These are phyloP conservation scores for Chaetomium cochliodes DNA, from an alignment of 495 filamentous ascomycete species.

Conservation along the genomic window DNA sequence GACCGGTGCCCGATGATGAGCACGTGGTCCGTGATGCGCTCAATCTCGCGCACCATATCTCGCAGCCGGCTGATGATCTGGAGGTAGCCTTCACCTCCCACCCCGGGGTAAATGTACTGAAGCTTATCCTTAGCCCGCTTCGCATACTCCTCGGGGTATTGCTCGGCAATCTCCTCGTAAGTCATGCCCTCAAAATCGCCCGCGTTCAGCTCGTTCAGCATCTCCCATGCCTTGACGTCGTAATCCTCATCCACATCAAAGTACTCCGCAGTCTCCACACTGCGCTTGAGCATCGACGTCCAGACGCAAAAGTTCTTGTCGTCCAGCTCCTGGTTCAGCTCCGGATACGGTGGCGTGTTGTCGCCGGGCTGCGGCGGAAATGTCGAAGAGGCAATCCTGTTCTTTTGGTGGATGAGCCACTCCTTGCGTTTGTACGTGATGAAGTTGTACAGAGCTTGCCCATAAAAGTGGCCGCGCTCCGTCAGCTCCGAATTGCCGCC, in stretches of 20 bases:
- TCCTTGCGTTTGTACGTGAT: conserved; percentile 68
- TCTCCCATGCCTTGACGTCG: conserved; percentile 95
- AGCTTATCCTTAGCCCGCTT: conserved; percentile 78
- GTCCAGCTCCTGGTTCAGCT: conserved; percentile 61
- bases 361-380: conserved; percentile 86
- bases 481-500: conserved; percentile 83
- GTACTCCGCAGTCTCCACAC: conserved; percentile 75
- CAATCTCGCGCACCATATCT: conserved; percentile 94
- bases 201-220: conserved; percentile 94
- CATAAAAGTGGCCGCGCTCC: conserved; percentile 70
- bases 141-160: conserved; percentile 73
- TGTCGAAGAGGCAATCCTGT: conserved; percentile 64
- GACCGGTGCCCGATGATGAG: conserved; percentile 87
- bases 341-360: conserved; percentile 90
- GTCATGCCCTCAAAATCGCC: conserved; percentile 92
- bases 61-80: conserved; percentile 94
- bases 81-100: conserved; percentile 92
- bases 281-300: conserved; percentile 93
- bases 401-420: conserved; percentile 75
- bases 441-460: conserved; percentile 69
- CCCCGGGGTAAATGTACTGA: conserved; percentile 89
- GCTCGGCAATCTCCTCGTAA: conserved; percentile 78
- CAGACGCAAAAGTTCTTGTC: conserved; percentile 96
- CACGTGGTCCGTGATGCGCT: conserved; percentile 94
- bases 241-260: conserved; percentile 95